Evolutionary conservation across 2,329 filamentous ascomycete species (phyloP), one percentile per base, ranked within the genome.

Genomic region (Apiospora pterosperma): DNA sequence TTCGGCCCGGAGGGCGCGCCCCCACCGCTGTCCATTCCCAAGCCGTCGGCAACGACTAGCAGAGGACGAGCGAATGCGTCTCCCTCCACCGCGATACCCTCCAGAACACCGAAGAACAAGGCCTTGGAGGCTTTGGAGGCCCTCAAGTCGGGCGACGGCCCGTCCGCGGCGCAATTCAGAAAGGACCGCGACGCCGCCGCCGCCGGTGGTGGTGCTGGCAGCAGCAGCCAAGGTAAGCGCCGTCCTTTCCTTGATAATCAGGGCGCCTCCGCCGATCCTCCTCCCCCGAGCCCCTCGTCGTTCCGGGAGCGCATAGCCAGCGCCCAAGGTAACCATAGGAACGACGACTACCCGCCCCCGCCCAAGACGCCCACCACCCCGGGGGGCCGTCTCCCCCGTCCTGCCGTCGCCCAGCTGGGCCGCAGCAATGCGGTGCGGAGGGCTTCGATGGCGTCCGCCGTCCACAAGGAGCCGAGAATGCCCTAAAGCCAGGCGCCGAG

Each of bases 381-480:
- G 1, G n/a, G 19, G n/a, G 23, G 36, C 36, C 21, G 21, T 11
- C 6, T 39, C 2, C 59, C 38, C 21, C 14, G 36, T 11, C 41
- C 41, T 21, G 23, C 23, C 59, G 21, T 5, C 23, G 7, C 21
- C 36, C 36, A 41, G 23, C 21, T 61, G 39, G 23, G 59, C 19
- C 59, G 59, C 5, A 61, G 59, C 23, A 61, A 41, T n/a, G 59
- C 59, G 48, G 16, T 55, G 48, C 28, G 48, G 19, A n/a, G 28
- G 28, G 25, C 48, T 55, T 55, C 48, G 16, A 21, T 4, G 28
- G 7, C 25, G 28, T 31, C 25, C 1, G 16, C 16, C 7, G 4
- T 19, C 25, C 25, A n/a, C 7, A 31, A 8, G 28, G 7, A 34
- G 81, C 82, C 2, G 84, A 81, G 7, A 34, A 55, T 5, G 3